Percentiles rank a stretch among this genome's conserved stretches.
Conservation (phyloP, 2,329 filamentous ascomycete species). For the Colletotrichum sojae region DNA sequence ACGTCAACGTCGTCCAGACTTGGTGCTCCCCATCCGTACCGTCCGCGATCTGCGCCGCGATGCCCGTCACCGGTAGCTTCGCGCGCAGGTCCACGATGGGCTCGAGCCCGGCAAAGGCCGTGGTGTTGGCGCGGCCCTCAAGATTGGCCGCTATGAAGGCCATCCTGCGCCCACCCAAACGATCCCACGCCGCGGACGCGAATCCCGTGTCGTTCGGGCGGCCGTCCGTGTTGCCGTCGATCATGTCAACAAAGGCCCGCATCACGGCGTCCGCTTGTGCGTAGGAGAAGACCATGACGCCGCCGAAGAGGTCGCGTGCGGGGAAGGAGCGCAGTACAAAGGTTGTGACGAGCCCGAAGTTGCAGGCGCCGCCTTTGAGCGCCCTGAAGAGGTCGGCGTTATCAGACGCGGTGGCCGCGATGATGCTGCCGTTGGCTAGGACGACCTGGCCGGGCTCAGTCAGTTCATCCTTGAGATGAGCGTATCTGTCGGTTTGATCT, state of each 20-base stretch:
- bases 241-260: conserved; percentile 8
- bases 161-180: neutral
- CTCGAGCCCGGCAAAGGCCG: neutral
- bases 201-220: conserved; percentile 9
- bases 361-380: conserved; percentile 61
- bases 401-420: conserved; percentile 51
- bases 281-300: conserved; percentile 5
- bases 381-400: conserved; percentile 59
- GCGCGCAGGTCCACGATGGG: conserved; percentile 3
- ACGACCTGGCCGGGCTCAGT: conserved; percentile 51
- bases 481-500: neutral
- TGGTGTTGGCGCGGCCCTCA: neutral
- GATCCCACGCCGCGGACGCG: conserved; percentile 1
- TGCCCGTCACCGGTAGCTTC: neutral
- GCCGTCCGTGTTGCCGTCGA: conserved; percentile 10
- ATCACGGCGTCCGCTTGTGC: neutral
- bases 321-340: conserved; percentile 48
- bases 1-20: conserved; percentile 15
- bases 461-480: neutral
- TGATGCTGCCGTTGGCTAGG: conserved; percentile 55
- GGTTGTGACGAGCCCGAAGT: conserved; percentile 55
- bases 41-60: conserved; percentile 5
- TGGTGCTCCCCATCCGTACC: neutral
- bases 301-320: conserved; percentile 22
- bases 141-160: conserved; percentile 14